Evolutionary conservation across 2,329 filamentous ascomycete genomes (phyloP).

Genomic region (Fusarium clavum): DNA sequence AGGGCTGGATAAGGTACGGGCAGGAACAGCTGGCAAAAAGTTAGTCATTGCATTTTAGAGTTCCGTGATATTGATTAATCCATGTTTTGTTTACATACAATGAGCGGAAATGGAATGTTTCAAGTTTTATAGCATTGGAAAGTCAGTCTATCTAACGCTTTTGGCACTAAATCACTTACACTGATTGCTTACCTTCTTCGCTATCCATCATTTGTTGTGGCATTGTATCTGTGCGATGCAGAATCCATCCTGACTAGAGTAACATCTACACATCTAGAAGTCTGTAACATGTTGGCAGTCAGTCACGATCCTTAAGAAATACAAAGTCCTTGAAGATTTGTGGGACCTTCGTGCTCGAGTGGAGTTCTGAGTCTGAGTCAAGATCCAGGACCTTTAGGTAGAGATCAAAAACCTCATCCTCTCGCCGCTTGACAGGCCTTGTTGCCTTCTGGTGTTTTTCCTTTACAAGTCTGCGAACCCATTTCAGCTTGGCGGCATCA

Average conservation of each 20-base stretch:
- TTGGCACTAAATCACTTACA: neutral
- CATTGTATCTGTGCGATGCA: no score
- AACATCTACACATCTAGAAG: neutral
- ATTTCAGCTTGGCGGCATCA: neutral
- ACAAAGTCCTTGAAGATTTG: neutral
- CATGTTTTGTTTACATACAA: no score
- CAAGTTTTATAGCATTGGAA: neutral
- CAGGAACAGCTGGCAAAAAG: neutral
- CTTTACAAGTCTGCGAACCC: neutral
- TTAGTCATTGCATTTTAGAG: neutral
- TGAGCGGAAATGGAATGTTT: no score
- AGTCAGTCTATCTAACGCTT: neutral
- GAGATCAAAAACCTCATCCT: neutral
- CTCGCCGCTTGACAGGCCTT: neutral
- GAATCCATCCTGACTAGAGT: neutral
- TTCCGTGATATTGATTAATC: accelerated
- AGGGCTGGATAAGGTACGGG: neutral
- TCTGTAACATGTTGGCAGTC: no score
- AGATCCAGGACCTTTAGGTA: neutral
- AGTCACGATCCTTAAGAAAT: neutral
- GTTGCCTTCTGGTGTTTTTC: neutral
- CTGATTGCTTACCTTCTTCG: neutral
- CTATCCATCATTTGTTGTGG: no score
- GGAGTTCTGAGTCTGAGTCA: neutral
- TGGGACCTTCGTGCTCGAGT: neutral